A percentile compares a stretch with the other conserved stretches of the same genome.
phyloP scores from a whole-genome alignment of 176 grass and related monocot genomes.

The Bothriochloa decipiens region DNA sequence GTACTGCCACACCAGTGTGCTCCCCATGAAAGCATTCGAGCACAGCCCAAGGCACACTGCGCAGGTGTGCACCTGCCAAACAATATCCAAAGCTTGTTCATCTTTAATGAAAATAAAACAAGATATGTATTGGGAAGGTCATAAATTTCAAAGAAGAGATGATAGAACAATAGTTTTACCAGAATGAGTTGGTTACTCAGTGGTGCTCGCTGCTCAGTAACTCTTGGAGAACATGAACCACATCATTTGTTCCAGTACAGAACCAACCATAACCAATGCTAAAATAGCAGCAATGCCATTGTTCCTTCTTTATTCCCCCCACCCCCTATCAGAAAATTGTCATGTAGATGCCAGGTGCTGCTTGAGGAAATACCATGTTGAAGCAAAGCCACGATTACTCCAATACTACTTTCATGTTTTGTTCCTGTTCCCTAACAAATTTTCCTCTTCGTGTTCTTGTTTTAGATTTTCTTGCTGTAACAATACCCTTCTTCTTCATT shows the following conservation, averaged over 20 bases:
- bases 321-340: conserved; percentile 11
- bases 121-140: background rate
- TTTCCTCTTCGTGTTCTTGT: conserved; percentile 49
- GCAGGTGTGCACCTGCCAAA: conserved; percentile 44
- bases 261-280: background rate
- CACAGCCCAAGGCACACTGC: conserved; percentile 32
- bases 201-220: background rate
- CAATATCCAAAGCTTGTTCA: background rate
- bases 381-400: conserved; percentile 45
- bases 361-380: background rate
- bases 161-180: conserved; percentile 23
- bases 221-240: background rate
- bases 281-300: conserved; percentile 9
- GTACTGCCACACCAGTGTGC: conserved; percentile 36
- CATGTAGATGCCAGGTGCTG: background rate
- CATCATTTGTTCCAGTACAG: background rate
- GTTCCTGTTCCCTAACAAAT: conserved; percentile 68
- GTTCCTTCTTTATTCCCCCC: background rate
- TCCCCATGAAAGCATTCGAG: conserved; percentile 43
- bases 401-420: conserved; percentile 40
- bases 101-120: conserved; percentile 26
- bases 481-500: conserved; percentile 59
- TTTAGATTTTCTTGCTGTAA: conserved; percentile 50
- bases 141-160: conserved; percentile 13
- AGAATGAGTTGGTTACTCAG: background rate